Base-by-base conservation (phyloP, 139 green algal genomes). In the Closterium sp. region DNA sequence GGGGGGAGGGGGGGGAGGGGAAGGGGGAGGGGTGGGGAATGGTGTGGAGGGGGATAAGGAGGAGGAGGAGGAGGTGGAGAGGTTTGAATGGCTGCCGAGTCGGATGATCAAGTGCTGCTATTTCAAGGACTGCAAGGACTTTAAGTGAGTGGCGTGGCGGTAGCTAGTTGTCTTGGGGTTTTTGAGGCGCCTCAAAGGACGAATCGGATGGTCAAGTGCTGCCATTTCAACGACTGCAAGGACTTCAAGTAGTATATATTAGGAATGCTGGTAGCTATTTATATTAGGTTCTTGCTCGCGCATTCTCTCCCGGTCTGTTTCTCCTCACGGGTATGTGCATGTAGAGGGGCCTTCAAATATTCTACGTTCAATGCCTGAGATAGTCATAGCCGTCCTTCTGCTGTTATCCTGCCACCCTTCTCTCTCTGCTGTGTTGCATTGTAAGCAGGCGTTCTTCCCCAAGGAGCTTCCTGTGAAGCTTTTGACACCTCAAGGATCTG, bases 361-460 rank as follows among this genome's bases (percentile, higher is more conserved):
- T n/a, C n/a, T n/a, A n/a, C n/a, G n/a, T n/a, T n/a, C n/a, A n/a
- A n/a, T n/a, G n/a, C n/a, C n/a, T n/a, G n/a, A n/a, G n/a, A n/a
- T n/a, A n/a, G n/a, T n/a, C n/a, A n/a, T n/a, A n/a, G n/a, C n/a
- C 38, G 38, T 50, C 38, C 38, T 50, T 50, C 7, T 50, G 38
- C 38, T 50, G 7, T 50, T 50, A 17, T 50, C 38, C 13, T 50
- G 38, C 38, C 38, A 50, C 38, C 38, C 4, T n/a, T n/a, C n/a
- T n/a, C n/a, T n/a, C n/a, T n/a, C n/a, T n/a, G n/a, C n/a, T n/a
- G n/a, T n/a, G n/a, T n/a, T n/a, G n/a, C n/a, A n/a, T n/a, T n/a
- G n/a, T n/a, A n/a, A n/a, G n/a, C n/a, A n/a, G n/a, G n/a, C n/a
- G 31, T 89, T 98, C 70, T 95, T 98, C 24, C 93, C 95, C 0